phyloP scores from a whole-genome alignment of 2,329 filamentous ascomycete species.

The Talaromyces sp. region DNA sequence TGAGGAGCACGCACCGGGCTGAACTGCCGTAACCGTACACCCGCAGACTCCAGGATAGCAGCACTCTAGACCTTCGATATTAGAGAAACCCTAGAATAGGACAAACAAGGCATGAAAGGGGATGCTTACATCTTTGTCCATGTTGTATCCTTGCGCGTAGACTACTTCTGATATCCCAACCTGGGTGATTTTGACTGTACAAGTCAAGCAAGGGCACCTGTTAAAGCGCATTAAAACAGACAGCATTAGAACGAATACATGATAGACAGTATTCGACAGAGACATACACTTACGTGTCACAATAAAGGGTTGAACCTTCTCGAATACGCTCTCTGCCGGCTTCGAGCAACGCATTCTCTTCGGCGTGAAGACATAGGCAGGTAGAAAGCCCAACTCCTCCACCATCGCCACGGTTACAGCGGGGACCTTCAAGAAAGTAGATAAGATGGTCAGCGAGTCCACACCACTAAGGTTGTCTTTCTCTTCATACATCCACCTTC shows the following conservation, averaged over 20 bases:
- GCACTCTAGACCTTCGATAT: conserved; percentile 58
- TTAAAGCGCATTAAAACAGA: too few species aligned
- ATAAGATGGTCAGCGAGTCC: background rate
- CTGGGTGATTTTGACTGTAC: conserved; percentile 97
- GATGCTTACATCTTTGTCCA: conserved; percentile 69
- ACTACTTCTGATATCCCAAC: conserved; percentile 95
- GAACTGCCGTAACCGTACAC: conserved; percentile 84
- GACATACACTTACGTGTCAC: conserved; percentile 65
- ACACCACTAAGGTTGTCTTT: background rate
- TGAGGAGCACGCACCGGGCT: conserved; percentile 64
- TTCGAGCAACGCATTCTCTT: conserved; percentile 95
- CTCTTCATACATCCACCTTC: conserved; percentile 76
- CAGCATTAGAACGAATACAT: background rate
- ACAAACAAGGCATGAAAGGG: background rate
- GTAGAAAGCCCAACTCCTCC: conserved; percentile 77
- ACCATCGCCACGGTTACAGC: conserved; percentile 77
- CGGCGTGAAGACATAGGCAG: conserved; percentile 94
- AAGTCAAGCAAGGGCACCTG: conserved; percentile 89
- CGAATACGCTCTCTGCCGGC: conserved; percentile 88
- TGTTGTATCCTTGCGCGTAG: conserved; percentile 90
- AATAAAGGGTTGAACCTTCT: conserved; percentile 82
- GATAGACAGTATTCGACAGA: background rate
- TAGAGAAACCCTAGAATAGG: conserved; percentile 6
- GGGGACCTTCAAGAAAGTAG: conserved; percentile 47
- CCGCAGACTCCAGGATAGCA: conserved; percentile 78